These are phyloP conservation scores for Suhomyces wounanorum DNA, from an alignment of 1,139 yeast genomes.

Conservation along the genomic window DNA sequence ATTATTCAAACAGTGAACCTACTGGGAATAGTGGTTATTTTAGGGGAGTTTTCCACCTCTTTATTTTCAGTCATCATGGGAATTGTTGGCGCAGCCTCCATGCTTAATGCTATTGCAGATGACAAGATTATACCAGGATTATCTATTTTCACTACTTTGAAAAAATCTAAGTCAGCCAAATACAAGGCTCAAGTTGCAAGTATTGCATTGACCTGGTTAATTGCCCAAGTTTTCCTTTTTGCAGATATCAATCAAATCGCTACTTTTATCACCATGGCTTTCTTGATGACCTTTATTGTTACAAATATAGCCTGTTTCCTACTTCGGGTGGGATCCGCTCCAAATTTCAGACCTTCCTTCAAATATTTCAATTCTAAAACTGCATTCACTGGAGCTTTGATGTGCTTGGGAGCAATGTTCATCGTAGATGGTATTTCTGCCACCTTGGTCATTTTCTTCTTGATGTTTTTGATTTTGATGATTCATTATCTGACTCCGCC, in stretches of 20 bases:
- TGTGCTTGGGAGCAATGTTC: constrained; percentile 83
- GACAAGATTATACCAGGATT: constrained; percentile 84
- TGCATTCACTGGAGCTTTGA: constrained; percentile 71
- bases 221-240: constrained; percentile 81
- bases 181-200: constrained; percentile 54
- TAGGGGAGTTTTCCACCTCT: constrained; percentile 89
- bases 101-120: constrained; percentile 86
- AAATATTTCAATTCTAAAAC: constrained; percentile 80
- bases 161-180: constrained; percentile 41
- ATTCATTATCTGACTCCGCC: constrained; percentile 94
- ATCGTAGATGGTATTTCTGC: constrained; percentile 93
- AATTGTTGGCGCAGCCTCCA: constrained; percentile 89
- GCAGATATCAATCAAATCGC: constrained; percentile 94
- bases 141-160: constrained; percentile 54
- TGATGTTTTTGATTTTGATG: constrained; percentile 64
- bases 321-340: constrained; percentile 87
- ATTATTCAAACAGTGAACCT: constrained; percentile 80
- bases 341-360: constrained; percentile 94
- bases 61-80: constrained; percentile 93
- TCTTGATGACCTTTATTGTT: constrained; percentile 90
- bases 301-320: constrained; percentile 91
- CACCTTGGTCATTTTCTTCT: constrained; percentile 64
- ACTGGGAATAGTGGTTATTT: constrained; percentile 67
- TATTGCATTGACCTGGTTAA: constrained; percentile 71
- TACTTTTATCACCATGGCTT: constrained; percentile 94